Evolutionary conservation across 495 filamentous ascomycete genomes (phyloP).

Genomic region (Annulohypoxylon maeteangense): DNA sequence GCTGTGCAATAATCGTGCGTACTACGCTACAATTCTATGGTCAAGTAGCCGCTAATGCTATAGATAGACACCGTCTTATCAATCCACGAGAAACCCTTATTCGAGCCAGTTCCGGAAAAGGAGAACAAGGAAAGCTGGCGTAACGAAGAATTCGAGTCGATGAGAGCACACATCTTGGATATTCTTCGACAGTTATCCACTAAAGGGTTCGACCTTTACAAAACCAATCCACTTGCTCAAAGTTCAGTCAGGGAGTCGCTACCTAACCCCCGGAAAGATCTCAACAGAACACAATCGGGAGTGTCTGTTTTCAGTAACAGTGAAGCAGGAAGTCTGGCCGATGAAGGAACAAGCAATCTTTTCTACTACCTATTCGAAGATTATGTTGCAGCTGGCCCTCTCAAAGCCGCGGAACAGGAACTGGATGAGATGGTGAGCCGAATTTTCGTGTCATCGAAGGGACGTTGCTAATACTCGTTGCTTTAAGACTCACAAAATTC

Average conservation of each 20-base stretch:
- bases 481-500: conserved; percentile 44
- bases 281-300: conserved; percentile 47
- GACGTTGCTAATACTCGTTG: conserved; percentile 12
- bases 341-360: conserved; percentile 75
- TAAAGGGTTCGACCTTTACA: conserved; percentile 50
- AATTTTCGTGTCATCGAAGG: conserved; percentile 47
- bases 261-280: conserved; percentile 39
- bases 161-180: conserved; percentile 74
- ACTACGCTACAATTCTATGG: neutral
- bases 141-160: conserved; percentile 58
- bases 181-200: conserved; percentile 77
- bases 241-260: conserved; percentile 51
- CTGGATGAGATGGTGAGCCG: conserved; percentile 74
- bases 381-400: conserved; percentile 54
- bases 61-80: conserved; percentile 75
- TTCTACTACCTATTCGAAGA: conserved; percentile 93
- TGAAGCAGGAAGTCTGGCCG: conserved; percentile 46
- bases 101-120: conserved; percentile 47
- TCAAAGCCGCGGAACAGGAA: conserved; percentile 78
- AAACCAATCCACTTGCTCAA: conserved; percentile 61
- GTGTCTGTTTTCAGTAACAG: conserved; percentile 33
- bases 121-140: conserved; percentile 48
- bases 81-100: conserved; percentile 77
- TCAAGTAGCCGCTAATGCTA: conserved; percentile 31
- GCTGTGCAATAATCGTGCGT: conserved; percentile 79